Percentiles rank a stretch among this genome's conserved stretches.
These are phyloP conservation scores for Flaveria bidentis DNA, from an alignment of 129 eudicot species.

Conservation along the genomic window DNA sequence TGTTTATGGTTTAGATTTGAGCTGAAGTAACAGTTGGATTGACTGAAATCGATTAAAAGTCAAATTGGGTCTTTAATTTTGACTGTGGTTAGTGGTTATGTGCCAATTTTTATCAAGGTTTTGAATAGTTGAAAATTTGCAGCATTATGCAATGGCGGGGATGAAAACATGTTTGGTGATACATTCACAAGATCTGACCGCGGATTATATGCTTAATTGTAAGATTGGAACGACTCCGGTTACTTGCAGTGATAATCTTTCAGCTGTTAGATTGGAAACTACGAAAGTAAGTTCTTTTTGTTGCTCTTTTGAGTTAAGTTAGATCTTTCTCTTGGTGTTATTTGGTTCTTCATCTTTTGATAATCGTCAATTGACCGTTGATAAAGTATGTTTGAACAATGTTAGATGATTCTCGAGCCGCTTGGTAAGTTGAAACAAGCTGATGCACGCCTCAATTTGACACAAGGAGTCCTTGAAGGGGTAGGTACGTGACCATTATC, in stretches of 20 bases:
- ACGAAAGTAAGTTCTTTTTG: slow-evolving; percentile 59
- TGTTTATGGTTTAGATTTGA: slow-evolving; percentile 6
- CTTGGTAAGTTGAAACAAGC: slow-evolving; percentile 75
- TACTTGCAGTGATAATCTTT: slow-evolving; percentile 63
- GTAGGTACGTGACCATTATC: slow-evolving; percentile 69
- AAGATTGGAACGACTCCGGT: slow-evolving; percentile 77
- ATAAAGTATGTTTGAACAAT: slow-evolving; percentile 22
- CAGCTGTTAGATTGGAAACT: slow-evolving; percentile 90
- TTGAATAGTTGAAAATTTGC: slow-evolving; percentile 18
- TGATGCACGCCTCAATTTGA: slow-evolving; percentile 82
- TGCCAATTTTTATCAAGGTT: not conserved
- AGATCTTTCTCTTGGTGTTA: not conserved
- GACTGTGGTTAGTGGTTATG: not conserved
- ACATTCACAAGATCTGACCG: slow-evolving; percentile 89
- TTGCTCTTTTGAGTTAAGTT: not conserved
- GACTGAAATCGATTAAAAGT: not conserved
- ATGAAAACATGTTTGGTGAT: slow-evolving; percentile 76
- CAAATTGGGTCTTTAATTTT: not conserved
- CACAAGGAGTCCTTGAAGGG: slow-evolving; percentile 98
- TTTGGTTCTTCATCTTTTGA: slow-evolving; percentile 10
- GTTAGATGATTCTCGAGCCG: slow-evolving; percentile 89
- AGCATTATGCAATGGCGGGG: slow-evolving; percentile 88
- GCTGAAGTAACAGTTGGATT: not conserved
- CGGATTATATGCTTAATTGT: slow-evolving; percentile 73
- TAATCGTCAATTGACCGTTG: slow-evolving; percentile 22